phyloP scores from a whole-genome alignment of 306 rosid species.

The Sophora flavescens region DNA sequence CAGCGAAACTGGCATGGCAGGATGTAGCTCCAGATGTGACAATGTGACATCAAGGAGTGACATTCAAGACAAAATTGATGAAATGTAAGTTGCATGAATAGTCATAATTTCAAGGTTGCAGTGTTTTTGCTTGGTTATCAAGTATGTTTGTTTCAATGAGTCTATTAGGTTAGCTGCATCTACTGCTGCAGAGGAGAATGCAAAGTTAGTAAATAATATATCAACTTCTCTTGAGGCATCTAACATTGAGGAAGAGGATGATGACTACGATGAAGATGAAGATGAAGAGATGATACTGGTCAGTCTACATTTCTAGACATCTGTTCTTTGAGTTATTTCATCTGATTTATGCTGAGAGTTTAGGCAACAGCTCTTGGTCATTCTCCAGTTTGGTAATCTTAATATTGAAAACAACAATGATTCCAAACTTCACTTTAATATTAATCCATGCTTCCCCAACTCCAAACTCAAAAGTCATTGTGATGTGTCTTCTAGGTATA shows the following conservation, averaged over 20 bases:
- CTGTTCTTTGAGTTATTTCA: conserved; percentile 21
- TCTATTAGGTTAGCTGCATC: conserved; percentile 58
- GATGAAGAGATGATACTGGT: conserved; percentile 68
- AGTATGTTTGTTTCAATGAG: conserved; percentile 32
- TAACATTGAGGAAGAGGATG: conserved; percentile 48
- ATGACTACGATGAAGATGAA: conserved; percentile 52
- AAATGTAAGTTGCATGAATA: conserved; percentile 52
- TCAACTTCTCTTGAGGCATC: conserved; percentile 49
- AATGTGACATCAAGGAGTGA: conserved; percentile 32
- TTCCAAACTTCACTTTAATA: background rate
- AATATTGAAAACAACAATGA: conserved; percentile 7
- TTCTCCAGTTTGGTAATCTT: conserved; percentile 32
- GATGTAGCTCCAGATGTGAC: conserved; percentile 49
- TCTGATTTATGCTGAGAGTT: conserved; percentile 24
- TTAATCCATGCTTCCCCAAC: background rate
- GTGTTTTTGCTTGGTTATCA: conserved; percentile 34
- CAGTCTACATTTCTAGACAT: conserved; percentile 37
- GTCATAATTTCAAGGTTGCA: conserved; percentile 21
- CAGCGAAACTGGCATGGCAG: conserved; percentile 40
- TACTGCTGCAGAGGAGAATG: conserved; percentile 53
- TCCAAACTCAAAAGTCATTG: conserved; percentile 26
- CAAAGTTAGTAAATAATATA: conserved; percentile 42
- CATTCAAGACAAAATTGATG: conserved; percentile 51
- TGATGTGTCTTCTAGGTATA: conserved; percentile 19
- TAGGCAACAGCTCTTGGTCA: conserved; percentile 26